Evolutionary conservation across 2,329 filamentous ascomycete species (phyloP), one percentile per base, ranked within the genome.

Genomic region (Calcarisporium arbuscula): DNA sequence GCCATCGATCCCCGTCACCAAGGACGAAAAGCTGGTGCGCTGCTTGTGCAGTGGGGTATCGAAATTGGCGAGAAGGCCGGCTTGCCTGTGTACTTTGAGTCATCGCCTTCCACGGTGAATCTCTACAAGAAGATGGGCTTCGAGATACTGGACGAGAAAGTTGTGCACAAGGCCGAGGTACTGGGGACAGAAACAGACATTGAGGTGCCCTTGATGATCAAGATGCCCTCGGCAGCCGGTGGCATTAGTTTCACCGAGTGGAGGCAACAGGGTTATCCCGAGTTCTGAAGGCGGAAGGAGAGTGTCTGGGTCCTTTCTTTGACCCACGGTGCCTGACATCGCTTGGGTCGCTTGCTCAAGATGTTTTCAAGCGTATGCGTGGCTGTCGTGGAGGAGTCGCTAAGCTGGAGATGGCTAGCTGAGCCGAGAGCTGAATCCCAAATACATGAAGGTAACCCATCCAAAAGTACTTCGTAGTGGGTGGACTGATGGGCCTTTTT

Each of bases 91-190:
- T 70, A 70, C 49, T 57, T 70, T 26, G 67, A 72, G 47, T 62
- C 65, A 3, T 67, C 65, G 1, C 59, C 54, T 4, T 54, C 56
- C 5, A 64, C 62, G 1, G 51, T 58, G 23, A 51, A 50, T 7
- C 50, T 72, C 19, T 72, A 72, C 47, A 52, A 60, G 38, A 69
- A 62, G 40, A 55, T 66, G 44, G 67, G 67, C 3, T 72, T 67
- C 43, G 50, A 54, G 32, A 51, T 51, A 33, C 44, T 70, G 6
- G 53, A 57, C 3, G 56, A 62, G 26, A 60, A 52, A 12, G 47
- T 64, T 15, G 53, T 65, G 8, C 62, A 66, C 49, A 57, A 54
- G 34, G 49, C 51, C 16, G 52, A 54, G 16, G 36, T 57, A 14
- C 42, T 64, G 32, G 56, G 53, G 5, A 54, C 54, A 3, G 50